Base-by-base conservation (phyloP, 2,329 filamentous ascomycete genomes). In the Juglanconis sp. region DNA sequence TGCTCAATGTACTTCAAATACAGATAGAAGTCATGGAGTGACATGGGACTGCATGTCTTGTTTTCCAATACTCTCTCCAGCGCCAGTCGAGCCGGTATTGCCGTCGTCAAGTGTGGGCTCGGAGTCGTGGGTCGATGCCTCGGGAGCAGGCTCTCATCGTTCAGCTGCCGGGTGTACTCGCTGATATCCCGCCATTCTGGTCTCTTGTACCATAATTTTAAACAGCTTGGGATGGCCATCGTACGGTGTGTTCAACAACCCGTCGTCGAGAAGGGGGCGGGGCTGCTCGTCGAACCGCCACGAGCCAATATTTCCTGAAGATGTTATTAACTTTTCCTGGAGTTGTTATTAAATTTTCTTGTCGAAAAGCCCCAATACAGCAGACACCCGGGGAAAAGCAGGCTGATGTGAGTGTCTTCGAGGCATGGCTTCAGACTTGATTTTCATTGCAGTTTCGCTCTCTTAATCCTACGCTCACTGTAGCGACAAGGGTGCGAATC, bases 11-110 rank as follows among this genome's bases (percentile, higher is more conserved):
- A 74, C 67, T 79, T 79, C 53, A 81, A 70, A 60, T 80, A 81
- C 76, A 80, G 79, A 68, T 79, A 80, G 54, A 81, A 81, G 68
- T 81, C 78, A 60, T 79, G 79, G 9, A 80, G 66, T 0, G 76
- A 79, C 77, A 80, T 79, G 4, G 78, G 78, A 55, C 76, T 78
- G 63, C 78, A 80, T 38, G 78, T 80, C 68, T 76, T 75, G 68
- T 81, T 81, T 31, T 73, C 74, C 17, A 81, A 69, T n/a, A 81
- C 77, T 42, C 75, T 72, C 50, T 80, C 77, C 17, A 81, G 71
- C 3, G 70, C 68, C 17, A 81, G 68, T 30, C 76, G 72, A 40
- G 65, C 67, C 3, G 77, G 78, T 40, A 80, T 70, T 50, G 73
- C 66, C 24, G 65, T 68, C 60, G 72, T 75, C 42, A 67, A 67